Evolutionary conservation across 352 stramenopile genomes (phyloP).

Genomic region (Thalassiosira ordinaria): DNA sequence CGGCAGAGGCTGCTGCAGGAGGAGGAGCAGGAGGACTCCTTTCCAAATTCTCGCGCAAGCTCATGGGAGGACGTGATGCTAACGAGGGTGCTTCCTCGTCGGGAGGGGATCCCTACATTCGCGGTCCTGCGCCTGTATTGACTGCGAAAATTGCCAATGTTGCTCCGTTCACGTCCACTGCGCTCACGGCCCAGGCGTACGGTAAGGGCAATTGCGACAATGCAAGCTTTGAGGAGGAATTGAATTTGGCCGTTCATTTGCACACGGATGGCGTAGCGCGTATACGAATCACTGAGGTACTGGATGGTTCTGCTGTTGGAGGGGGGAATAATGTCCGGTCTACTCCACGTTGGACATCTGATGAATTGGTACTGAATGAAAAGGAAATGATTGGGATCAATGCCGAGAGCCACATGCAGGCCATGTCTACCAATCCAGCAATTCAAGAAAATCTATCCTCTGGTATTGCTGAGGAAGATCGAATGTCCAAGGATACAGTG

Average conservation of each 20-base stretch:
- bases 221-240: conserved; percentile 47
- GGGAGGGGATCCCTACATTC: conserved; percentile 41
- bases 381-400: conserved; percentile 59
- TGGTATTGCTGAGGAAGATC: conserved; percentile 24
- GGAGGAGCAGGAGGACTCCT: conserved; percentile 33
- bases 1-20: not conserved
- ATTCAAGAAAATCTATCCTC: conserved; percentile 26
- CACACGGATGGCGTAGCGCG: conserved; percentile 77
- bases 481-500: not conserved
- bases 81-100: not conserved
- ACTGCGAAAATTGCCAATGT: conserved; percentile 73
- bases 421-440: conserved; percentile 51
- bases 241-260: conserved; percentile 70
- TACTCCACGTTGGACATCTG: conserved; percentile 71
- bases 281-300: conserved; percentile 81
- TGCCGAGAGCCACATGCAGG: conserved; percentile 27
- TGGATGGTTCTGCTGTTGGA: no score
- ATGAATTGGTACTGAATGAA: conserved; percentile 79
- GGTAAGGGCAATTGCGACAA: conserved; percentile 12
- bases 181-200: conserved; percentile 45
- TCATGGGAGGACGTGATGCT: not conserved
- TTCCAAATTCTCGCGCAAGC: conserved; percentile 39
- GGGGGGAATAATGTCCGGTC: conserved; percentile 18
- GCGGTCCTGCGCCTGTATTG: conserved; percentile 65
- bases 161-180: conserved; percentile 61